A percentile compares a stretch with the other conserved stretches of the same genome.
These are phyloP conservation scores for Aspergillus udagawae DNA, from an alignment of 2,329 filamentous ascomycete species.

Conservation along the genomic window DNA sequence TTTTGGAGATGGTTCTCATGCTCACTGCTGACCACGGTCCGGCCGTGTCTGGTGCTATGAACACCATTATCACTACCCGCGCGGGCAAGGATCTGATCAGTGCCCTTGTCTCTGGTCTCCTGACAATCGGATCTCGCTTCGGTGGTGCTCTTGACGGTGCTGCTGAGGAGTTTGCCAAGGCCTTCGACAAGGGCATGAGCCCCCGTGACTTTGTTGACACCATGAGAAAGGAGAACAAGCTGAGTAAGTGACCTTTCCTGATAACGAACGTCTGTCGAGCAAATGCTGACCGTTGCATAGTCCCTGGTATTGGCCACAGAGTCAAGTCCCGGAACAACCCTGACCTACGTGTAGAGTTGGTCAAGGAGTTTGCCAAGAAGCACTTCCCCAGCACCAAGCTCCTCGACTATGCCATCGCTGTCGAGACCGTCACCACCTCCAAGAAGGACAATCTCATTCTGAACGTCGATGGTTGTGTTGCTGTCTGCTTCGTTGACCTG, in stretches of 20 bases:
- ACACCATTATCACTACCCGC: conserved; percentile 99
- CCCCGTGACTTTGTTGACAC: conserved; percentile 98
- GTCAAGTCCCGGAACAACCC: conserved; percentile 99
- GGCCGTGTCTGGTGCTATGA: conserved; percentile 99
- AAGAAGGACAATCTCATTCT: conserved; percentile 99
- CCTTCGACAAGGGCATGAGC: conserved; percentile 95
- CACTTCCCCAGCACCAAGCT: conserved; percentile 98
- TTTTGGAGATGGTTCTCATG: conserved; percentile 99
- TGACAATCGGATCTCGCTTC: conserved; percentile 97
- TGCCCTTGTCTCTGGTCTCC: conserved; percentile 88
- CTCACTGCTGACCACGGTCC: conserved; percentile 98
- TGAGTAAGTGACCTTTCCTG: conserved; percentile 56
- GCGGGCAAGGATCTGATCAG: conserved; percentile 98
- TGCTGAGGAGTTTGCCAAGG: conserved; percentile 96
- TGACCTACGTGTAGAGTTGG: conserved; percentile 97
- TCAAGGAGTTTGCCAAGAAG: conserved; percentile 97
- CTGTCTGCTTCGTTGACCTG: conserved; percentile 97
- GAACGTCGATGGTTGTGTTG: conserved; percentile 97
- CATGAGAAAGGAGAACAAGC: conserved; percentile 99
- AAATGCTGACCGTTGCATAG: conserved; percentile 37
- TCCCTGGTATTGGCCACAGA: conserved; percentile 97
- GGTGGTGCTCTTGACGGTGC: conserved; percentile 97
- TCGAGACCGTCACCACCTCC: conserved; percentile 95
- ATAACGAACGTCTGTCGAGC: neutral
- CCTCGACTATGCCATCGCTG: conserved; percentile 96